Percentiles rank a stretch among this genome's conserved stretches.
phyloP scores from a whole-genome alignment of 2,329 filamentous ascomycete genomes.

The Cladosporium sp. region DNA sequence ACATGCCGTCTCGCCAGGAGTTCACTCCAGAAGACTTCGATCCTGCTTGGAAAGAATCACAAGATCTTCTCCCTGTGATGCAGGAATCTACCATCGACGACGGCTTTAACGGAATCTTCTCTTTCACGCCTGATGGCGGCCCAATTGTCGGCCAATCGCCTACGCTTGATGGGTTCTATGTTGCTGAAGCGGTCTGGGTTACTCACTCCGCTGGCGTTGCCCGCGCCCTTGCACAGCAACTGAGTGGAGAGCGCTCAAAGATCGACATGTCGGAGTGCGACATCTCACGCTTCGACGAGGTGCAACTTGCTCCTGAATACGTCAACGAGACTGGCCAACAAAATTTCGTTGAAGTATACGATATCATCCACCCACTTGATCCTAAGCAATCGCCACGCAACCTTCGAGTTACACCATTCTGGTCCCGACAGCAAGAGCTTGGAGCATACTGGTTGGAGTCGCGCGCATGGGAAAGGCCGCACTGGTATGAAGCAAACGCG shows the following conservation, averaged over 20 bases:
- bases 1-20: constrained; percentile 60
- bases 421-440: constrained; percentile 51
- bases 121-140: constrained; percentile 62
- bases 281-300: constrained; percentile 57
- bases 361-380: constrained; percentile 59
- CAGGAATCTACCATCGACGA: constrained; percentile 50
- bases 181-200: constrained; percentile 64
- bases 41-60: constrained; percentile 55
- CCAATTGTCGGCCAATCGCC: constrained; percentile 57
- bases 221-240: constrained; percentile 54
- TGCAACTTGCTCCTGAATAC: constrained; percentile 55
- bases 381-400: constrained; percentile 55
- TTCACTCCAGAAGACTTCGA: constrained; percentile 60
- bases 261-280: constrained; percentile 59
- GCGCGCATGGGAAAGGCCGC: constrained; percentile 60
- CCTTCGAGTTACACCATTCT: constrained; percentile 57
- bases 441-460: constrained; percentile 57
- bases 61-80: constrained; percentile 52
- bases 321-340: constrained; percentile 57
- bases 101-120: constrained; percentile 64
- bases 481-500: constrained; percentile 58
- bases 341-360: constrained; percentile 62
- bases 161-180: constrained; percentile 57
- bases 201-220: constrained; percentile 63
- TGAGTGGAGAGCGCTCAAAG: constrained; percentile 53